Conservation (phyloP, 192 early-diverging fungal species). For the Backusella parvicylindrica region DNA sequence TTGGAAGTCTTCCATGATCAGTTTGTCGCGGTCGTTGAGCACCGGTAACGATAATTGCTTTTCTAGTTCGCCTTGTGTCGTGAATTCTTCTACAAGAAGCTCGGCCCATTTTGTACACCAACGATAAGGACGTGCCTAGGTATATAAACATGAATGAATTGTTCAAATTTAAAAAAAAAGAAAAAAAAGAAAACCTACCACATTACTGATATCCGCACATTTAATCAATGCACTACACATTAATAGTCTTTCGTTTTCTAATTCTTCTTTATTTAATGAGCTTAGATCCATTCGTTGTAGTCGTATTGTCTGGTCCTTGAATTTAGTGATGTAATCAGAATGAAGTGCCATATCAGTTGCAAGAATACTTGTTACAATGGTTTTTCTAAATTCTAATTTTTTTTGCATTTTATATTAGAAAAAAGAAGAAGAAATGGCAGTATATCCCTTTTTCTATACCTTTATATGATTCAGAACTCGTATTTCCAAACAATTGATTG, state of each 20-base stretch:
- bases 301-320: conserved; percentile 58
- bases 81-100: conserved; percentile 67
- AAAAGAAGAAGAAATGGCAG: neutral
- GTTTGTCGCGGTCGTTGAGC: conserved; percentile 45
- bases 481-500: conserved; percentile 1
- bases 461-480: conserved; percentile 15
- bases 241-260: conserved; percentile 54
- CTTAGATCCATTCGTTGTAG: conserved; percentile 32
- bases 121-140: conserved; percentile 62
- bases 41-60: conserved; percentile 61
- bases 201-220: conserved; percentile 81
- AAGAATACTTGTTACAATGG: conserved; percentile 67
- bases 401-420: too few relatives aligned
- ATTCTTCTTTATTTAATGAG: conserved; percentile 34
- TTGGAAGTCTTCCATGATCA: conserved; percentile 46
- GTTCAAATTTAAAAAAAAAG: too few relatives aligned
- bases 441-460: conserved; percentile 38
- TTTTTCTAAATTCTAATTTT: conserved; percentile 60
- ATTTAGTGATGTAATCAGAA: conserved; percentile 72
- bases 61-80: conserved; percentile 70
- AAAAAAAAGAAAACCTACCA: conserved; percentile 45
- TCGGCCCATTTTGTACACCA: conserved; percentile 67
- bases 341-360: conserved; percentile 84
- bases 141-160: too few relatives aligned
- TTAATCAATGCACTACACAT: conserved; percentile 73